These are phyloP conservation scores for Penicillium italicum DNA, from an alignment of 2,329 filamentous ascomycete genomes.

Conservation along the genomic window DNA sequence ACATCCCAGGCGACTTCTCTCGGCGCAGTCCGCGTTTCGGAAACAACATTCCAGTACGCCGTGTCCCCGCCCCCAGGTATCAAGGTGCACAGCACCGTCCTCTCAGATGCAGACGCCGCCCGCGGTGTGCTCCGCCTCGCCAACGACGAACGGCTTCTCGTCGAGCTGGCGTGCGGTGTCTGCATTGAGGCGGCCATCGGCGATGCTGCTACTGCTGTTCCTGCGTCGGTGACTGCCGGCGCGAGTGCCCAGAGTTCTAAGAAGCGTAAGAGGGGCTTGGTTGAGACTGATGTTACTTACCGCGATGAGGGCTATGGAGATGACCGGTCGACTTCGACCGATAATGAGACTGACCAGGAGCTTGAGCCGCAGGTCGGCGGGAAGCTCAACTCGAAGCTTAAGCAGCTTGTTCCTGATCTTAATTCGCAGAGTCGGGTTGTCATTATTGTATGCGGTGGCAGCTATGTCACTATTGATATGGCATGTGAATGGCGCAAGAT, in stretches of 20 bases:
- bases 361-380: slow-evolving; percentile 15
- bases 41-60: slow-evolving; percentile 64
- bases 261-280: slow-evolving; percentile 30
- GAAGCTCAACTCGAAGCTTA: slow-evolving; percentile 47
- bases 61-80: slow-evolving; percentile 44
- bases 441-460: slow-evolving; percentile 79
- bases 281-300: slow-evolving; percentile 9
- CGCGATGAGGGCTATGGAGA: slow-evolving; percentile 37
- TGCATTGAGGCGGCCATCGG: slow-evolving; percentile 56
- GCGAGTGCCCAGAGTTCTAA: slow-evolving; percentile 18
- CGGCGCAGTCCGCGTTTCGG: slow-evolving; percentile 68
- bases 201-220: slow-evolving; percentile 21
- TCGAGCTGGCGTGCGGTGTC: slow-evolving; percentile 83
- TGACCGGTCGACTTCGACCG: slow-evolving; percentile 31
- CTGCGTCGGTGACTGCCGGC: slow-evolving; percentile 6
- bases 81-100: slow-evolving; percentile 58
- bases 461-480: slow-evolving; percentile 61
- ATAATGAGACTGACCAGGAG: slow-evolving; percentile 26
- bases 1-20: slow-evolving; percentile 72
- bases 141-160: slow-evolving; percentile 75
- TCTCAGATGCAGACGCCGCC: slow-evolving; percentile 74
- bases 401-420: slow-evolving; percentile 60
- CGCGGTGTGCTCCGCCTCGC: slow-evolving; percentile 72
- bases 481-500: slow-evolving; percentile 56
- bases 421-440: slow-evolving; percentile 70